Conservation (phyloP, 768 basidiomycete genomes). For the Candolleomyces aberdarensis region DNA sequence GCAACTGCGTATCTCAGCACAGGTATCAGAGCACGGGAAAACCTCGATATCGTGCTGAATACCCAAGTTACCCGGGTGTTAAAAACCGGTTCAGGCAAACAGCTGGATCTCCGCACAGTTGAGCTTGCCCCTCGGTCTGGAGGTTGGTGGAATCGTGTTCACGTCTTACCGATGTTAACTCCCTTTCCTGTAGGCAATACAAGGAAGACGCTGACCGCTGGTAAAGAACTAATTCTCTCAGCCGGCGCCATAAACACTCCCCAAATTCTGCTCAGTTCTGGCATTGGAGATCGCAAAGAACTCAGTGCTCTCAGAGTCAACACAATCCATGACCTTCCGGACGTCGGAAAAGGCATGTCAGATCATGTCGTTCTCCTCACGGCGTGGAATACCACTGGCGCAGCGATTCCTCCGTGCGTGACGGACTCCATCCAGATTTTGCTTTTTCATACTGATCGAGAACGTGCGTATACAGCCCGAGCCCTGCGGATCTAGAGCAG, state of each 20-base stretch:
- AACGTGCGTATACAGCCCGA: background rate
- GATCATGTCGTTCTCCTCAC: conserved; percentile 19
- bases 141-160: background rate
- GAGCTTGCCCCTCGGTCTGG: conserved; percentile 4
- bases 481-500: conserved; percentile 8
- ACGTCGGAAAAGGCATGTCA: conserved; percentile 26
- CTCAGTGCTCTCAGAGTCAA: conserved; percentile 17
- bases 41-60: conserved; percentile 29
- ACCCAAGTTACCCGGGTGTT: conserved; percentile 26
- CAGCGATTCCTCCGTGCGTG: too few species aligned
- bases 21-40: conserved; percentile 19
- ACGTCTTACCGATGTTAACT: background rate
- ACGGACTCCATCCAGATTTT: background rate
- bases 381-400: conserved; percentile 9
- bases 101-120: conserved; percentile 4
- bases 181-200: background rate
- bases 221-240: conserved; percentile 13
- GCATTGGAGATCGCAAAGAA: conserved; percentile 14
- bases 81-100: background rate
- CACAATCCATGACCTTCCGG: conserved; percentile 22
- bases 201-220: background rate
- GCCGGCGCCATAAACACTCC: conserved; percentile 13
- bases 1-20: conserved; percentile 26
- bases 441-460: background rate
- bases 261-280: conserved; percentile 13